Conservation (phyloP, 352 stramenopile species). For the Phytophthora palmivora region DNA sequence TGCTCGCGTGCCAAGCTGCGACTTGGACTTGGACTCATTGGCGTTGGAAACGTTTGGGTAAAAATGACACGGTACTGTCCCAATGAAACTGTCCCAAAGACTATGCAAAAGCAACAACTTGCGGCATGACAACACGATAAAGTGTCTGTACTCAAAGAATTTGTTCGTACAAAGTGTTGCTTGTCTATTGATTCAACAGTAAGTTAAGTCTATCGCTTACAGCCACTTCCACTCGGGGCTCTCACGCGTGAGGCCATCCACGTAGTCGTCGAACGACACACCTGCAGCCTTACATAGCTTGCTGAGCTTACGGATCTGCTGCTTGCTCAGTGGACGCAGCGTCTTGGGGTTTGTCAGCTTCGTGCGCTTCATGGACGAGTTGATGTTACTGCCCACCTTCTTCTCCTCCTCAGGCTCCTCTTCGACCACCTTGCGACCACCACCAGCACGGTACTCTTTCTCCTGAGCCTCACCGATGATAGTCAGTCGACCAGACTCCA, state of each 20-base stretch:
- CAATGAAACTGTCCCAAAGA: neutral
- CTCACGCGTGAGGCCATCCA: slow-evolving; percentile 61
- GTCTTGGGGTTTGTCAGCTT: slow-evolving; percentile 81
- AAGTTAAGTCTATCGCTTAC: slow-evolving; percentile 50
- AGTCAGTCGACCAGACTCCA: slow-evolving; percentile 68
- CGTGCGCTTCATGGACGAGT: slow-evolving; percentile 66
- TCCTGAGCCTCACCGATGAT: slow-evolving; percentile 77
- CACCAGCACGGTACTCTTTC: slow-evolving; percentile 72
- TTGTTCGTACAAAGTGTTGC: slow-evolving; percentile 21
- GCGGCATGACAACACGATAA: slow-evolving; percentile 15
- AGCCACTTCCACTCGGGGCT: slow-evolving; percentile 83
- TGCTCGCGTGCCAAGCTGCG: slow-evolving; percentile 17
- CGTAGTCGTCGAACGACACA: slow-evolving; percentile 69
- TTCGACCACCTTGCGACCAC: slow-evolving; percentile 68
- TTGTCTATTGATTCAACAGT: slow-evolving; percentile 40
- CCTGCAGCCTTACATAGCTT: slow-evolving; percentile 67
- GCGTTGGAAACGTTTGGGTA: slow-evolving; percentile 10
- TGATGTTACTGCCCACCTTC: slow-evolving; percentile 51
- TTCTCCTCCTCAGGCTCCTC: slow-evolving; percentile 61
- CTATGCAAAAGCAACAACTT: neutral
- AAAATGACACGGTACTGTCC: slow-evolving; percentile 22
- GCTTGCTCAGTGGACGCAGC: slow-evolving; percentile 69
- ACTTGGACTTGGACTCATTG: slow-evolving; percentile 28
- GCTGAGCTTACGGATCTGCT: slow-evolving; percentile 72
- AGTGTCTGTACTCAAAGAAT: neutral